Conservation (phyloP, 2,329 filamentous ascomycete genomes). For the Microthyrium microscopicum region DNA sequence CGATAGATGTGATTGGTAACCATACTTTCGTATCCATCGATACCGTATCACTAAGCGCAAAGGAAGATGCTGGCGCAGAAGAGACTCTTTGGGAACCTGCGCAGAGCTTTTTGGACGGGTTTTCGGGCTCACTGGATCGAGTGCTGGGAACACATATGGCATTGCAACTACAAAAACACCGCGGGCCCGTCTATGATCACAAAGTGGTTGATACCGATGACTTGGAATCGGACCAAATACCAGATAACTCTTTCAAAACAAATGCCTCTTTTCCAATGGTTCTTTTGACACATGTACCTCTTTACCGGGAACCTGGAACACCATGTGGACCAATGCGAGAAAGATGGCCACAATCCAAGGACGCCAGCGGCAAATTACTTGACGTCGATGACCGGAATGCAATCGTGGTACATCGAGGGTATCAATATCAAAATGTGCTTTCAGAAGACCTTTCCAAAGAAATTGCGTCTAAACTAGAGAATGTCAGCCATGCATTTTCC, state of each 20-base stretch:
- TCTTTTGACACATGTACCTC: constrained; percentile 76
- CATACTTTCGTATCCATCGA: constrained; percentile 92
- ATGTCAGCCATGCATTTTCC: constrained; percentile 74
- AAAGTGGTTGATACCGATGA: constrained; percentile 40
- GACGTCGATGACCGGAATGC: constrained; percentile 56
- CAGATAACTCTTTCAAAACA: constrained; percentile 18
- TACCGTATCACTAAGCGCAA: constrained; percentile 69
- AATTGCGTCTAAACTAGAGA: constrained; percentile 61
- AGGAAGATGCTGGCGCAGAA: constrained; percentile 38
- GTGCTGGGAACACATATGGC: no score
- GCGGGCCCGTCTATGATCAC: constrained; percentile 40
- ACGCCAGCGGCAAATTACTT: constrained; percentile 41
- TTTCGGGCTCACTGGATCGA: constrained; percentile 48
- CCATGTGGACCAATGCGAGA: constrained; percentile 80
- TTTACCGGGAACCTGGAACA: constrained; percentile 67
- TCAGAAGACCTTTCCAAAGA: constrained; percentile 57
- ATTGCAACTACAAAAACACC: constrained; percentile 45
- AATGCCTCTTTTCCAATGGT: constrained; percentile 65
- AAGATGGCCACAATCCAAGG: constrained; percentile 56
- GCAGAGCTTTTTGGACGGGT: constrained; percentile 55
- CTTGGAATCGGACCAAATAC: constrained; percentile 15
- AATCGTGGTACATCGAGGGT: constrained; percentile 60
- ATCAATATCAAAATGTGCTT: constrained; percentile 95
- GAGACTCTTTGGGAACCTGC: constrained; percentile 60
- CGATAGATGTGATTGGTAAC: constrained; percentile 82